Conservation (phyloP, 176 grass and related monocot species). For the Poa pratensis region DNA sequence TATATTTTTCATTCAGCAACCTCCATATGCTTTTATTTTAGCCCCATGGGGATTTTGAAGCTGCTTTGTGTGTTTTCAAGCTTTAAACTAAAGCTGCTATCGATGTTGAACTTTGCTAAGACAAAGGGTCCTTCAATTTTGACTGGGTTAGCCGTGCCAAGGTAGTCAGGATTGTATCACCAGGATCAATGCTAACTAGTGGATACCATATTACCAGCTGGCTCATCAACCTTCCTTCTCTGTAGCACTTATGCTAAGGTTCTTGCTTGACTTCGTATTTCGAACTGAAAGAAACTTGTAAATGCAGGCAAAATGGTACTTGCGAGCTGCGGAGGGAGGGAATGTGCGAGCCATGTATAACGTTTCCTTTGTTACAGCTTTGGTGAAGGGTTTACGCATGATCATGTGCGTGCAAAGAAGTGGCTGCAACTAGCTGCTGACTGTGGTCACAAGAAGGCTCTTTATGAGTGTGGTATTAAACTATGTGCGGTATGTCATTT, state of each 20-base stretch:
- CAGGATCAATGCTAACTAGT: not conserved
- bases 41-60: not conserved
- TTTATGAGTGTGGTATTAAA: conserved; percentile 70
- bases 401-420: conserved; percentile 52
- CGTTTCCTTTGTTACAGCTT: conserved; percentile 64
- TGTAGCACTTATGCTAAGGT: not conserved
- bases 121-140: not conserved
- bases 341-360: conserved; percentile 80
- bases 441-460: conserved; percentile 73
- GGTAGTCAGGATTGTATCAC: conserved; percentile 21
- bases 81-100: not conserved
- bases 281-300: conserved; percentile 37
- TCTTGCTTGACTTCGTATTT: conserved; percentile 12
- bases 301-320: conserved; percentile 77
- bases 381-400: conserved; percentile 63
- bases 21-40: not conserved
- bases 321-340: conserved; percentile 71
- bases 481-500: conserved; percentile 63
- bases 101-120: conserved; percentile 3
- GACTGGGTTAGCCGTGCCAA: not conserved
- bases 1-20: conserved; percentile 3
- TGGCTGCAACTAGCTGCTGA: conserved; percentile 80
- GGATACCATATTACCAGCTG: conserved; percentile 17
- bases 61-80: not conserved
- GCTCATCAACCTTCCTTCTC: not conserved